Base-by-base conservation (phyloP, 345 rosid genomes). In the Aurinia saxatilis region DNA sequence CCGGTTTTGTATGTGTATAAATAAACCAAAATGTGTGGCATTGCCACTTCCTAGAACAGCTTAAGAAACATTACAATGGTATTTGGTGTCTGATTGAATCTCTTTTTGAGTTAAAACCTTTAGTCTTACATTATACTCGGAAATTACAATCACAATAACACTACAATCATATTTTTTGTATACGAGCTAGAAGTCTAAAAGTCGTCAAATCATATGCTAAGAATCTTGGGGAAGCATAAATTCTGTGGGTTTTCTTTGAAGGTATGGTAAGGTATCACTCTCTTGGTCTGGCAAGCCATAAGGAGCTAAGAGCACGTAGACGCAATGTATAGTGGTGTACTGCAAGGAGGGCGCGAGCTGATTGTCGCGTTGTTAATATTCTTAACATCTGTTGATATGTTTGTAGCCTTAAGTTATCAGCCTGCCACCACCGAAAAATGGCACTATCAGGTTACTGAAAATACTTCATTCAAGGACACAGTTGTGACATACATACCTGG, bases 281-380 rank as follows among this genome's bases (percentile, higher is more conserved):
- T 74, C 83, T 78, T 34, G 99, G 99, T 50, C 96, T 83, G 29
- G 96, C 99, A 23, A 93, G 87, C 99, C 99, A 93, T 10, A 90
- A 81, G 47, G 97, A 90, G 76, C 99, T 90, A 73, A 93, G 95
- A 64, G 99, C 97, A 1, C 97, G 92, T 57, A 93, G 71, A 51
- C 99, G 73, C 34, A 83, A 84, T 53, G 91, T 84, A 70, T 90
- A 90, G 55, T 90, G 88, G 38, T 90, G 84, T 54, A 93, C 82
- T 4, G 96, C 96, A 9, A 93, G 96, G 42, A 90, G 81, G 9
- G 97, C 92, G 9, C 97, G 90, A 70, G 99, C 96, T 3, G 92
- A 85, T 68, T 93, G 99, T 12, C 96, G 79, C 4, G 96, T 87
- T 33, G 97, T 93, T 64, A 93, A 66, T 66, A 80, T 77, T 60